These are phyloP conservation scores for Annulohypoxylon maeteangense DNA, from an alignment of 495 filamentous ascomycete genomes.

Conservation along the genomic window DNA sequence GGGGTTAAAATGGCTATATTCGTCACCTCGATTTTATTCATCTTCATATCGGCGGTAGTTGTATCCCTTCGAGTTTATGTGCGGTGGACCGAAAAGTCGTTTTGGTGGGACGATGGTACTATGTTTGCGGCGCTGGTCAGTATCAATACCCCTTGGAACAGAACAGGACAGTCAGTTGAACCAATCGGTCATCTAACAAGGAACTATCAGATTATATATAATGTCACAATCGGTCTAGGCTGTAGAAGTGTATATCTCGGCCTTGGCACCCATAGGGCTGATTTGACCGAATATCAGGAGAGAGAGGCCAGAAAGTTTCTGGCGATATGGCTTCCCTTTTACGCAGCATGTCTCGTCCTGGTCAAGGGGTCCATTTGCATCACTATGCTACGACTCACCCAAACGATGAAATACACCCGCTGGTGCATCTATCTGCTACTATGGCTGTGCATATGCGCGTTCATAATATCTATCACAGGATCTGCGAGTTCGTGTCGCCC, in stretches of 20 bases:
- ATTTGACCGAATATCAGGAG: not conserved
- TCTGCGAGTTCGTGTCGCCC: conserved; percentile 15
- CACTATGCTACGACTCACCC: conserved; percentile 30
- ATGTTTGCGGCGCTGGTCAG: conserved; percentile 33
- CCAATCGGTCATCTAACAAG: conserved; percentile 7
- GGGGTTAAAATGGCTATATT: conserved; percentile 12
- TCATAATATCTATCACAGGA: conserved; percentile 16
- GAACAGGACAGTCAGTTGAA: not conserved
- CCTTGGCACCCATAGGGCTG: not conserved
- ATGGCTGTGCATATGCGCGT: not conserved
- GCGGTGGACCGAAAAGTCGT: conserved; percentile 10
- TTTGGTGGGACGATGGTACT: conserved; percentile 41
- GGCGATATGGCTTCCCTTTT: conserved; percentile 33
- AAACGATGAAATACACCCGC: conserved; percentile 22
- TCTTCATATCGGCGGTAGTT: conserved; percentile 2
- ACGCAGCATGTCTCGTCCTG: conserved; percentile 20
- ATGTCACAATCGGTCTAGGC: not conserved
- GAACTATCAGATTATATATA: conserved; percentile 12
- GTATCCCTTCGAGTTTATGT: conserved; percentile 27
- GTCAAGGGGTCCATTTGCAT: conserved; percentile 39
- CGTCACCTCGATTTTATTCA: conserved; percentile 10
- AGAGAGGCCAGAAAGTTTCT: conserved; percentile 18
- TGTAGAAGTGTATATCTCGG: conserved; percentile 7
- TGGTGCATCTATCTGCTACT: conserved; percentile 19
- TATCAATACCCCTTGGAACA: too few relatives aligned